These are phyloP conservation scores for Pleurotus tuoliensis DNA, from an alignment of 768 basidiomycete species.

Conservation along the genomic window DNA sequence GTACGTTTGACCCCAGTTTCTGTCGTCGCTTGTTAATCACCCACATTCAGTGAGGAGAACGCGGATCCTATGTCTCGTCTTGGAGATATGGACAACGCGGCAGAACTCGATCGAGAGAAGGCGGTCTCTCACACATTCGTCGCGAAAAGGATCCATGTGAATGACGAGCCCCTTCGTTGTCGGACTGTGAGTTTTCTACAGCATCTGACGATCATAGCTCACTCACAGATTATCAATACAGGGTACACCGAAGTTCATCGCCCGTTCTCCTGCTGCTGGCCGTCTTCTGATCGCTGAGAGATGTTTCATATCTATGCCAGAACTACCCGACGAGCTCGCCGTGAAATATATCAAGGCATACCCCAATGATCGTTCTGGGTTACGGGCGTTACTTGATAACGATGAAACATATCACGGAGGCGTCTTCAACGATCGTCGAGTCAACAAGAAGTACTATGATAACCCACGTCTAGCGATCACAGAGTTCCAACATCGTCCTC, in stretches of 20 bases:
- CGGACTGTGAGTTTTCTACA: not conserved
- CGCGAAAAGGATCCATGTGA: not conserved
- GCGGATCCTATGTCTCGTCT: too few species aligned
- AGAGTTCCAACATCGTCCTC: not conserved
- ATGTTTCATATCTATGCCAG: not conserved
- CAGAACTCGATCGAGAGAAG: too few species aligned
- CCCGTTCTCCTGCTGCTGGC: conserved; percentile 2
- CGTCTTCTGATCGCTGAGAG: not conserved
- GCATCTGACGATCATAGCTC: too few species aligned
- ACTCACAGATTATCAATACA: not conserved
- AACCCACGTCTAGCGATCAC: not conserved
- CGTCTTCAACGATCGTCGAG: not conserved
- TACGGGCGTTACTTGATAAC: too few species aligned
- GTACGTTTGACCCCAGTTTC: not conserved
- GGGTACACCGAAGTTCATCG: conserved; percentile 2
- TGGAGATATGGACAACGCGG: too few species aligned
- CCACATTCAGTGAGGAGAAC: too few species aligned
- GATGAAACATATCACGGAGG: not conserved
- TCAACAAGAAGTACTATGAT: not conserved
- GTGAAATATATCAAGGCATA: not conserved
- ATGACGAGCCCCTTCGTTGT: not conserved
- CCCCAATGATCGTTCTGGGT: too few species aligned
- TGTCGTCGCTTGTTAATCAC: not conserved
- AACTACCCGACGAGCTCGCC: not conserved
- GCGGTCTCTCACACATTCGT: too few species aligned